These are phyloP conservation scores for Mortierella sp. DNA, from an alignment of 371 early-diverging fungal species.

Conservation along the genomic window DNA sequence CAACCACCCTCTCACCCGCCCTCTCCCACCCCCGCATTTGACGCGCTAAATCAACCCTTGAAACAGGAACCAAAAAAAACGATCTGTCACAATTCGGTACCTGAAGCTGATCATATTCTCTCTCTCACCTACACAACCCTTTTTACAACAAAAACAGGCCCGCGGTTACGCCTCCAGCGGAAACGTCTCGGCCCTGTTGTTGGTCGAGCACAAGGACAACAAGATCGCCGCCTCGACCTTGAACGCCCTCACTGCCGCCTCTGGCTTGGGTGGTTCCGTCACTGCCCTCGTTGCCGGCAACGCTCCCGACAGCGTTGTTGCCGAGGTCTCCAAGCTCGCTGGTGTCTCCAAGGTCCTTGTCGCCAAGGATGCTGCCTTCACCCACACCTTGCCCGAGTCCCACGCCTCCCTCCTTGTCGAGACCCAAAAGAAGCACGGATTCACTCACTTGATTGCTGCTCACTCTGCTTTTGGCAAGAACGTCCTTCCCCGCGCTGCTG, in stretches of 20 bases:
- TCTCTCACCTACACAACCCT: neutral
- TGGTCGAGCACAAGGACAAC: constrained; percentile 92
- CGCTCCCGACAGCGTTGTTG: constrained; percentile 81
- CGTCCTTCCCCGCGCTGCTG: constrained; percentile 94
- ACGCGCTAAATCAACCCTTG: constrained; percentile 25
- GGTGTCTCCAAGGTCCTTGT: constrained; percentile 90
- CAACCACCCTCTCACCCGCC: neutral
- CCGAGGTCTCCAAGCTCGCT: constrained; percentile 74
- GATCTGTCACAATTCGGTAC: constrained; percentile 4
- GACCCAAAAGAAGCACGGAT: constrained; percentile 78
- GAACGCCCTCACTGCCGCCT: constrained; percentile 93
- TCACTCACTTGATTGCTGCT: constrained; percentile 89
- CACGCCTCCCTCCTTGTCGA: constrained; percentile 84
- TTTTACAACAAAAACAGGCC: constrained; percentile 27
- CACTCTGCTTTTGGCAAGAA: constrained; percentile 95
- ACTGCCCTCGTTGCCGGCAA: constrained; percentile 92
- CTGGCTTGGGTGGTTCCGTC: constrained; percentile 81
- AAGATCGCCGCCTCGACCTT: constrained; percentile 81
- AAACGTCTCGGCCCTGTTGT: constrained; percentile 82
- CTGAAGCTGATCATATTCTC: constrained; percentile 5
- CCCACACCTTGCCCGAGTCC: constrained; percentile 86
- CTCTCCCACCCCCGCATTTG: neutral
- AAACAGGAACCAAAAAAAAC: constrained; percentile 6
- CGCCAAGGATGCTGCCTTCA: constrained; percentile 84
- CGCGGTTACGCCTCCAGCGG: constrained; percentile 74